Conservation (phyloP, 495 filamentous ascomycete species). For the Jackrogersella minutella region DNA sequence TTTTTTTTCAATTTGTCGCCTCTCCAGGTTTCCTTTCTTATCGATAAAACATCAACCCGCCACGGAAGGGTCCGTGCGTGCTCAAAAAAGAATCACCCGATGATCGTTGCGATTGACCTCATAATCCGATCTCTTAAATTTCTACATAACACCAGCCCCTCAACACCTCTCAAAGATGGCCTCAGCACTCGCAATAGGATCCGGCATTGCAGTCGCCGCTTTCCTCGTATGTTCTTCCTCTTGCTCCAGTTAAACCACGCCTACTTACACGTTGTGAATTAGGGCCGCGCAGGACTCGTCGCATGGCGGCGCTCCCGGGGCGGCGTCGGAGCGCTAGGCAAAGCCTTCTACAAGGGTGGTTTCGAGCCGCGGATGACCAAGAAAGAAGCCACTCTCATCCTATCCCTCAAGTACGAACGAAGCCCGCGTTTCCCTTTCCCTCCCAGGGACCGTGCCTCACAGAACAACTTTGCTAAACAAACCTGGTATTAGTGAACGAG, state of each 20-base stretch:
- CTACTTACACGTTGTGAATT: constrained; percentile 4
- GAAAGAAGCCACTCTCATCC: constrained; percentile 88
- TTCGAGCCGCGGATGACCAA: constrained; percentile 95
- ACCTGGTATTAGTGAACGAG: constrained; percentile 72
- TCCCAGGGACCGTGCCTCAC: not conserved
- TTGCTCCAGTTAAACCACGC: not conserved
- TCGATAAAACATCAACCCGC: constrained; percentile 9
- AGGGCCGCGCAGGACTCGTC: constrained; percentile 92
- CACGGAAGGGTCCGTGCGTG: constrained; percentile 26
- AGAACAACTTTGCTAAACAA: constrained; percentile 8
- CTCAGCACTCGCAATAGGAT: constrained; percentile 75
- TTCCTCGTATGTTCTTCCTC: constrained; percentile 68
- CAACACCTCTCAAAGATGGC: constrained; percentile 64
- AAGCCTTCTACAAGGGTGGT: constrained; percentile 95
- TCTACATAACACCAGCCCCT: constrained; percentile 10
- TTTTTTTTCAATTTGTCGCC: too few relatives aligned
- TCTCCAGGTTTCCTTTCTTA: too few relatives aligned
- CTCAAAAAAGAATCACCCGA: constrained; percentile 3
- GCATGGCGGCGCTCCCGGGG: constrained; percentile 84
- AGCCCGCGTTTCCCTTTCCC: not conserved
- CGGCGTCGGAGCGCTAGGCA: constrained; percentile 78
- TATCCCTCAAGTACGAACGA: constrained; percentile 88
- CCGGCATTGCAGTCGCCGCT: constrained; percentile 77
- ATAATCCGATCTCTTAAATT: not conserved
- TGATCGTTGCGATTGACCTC: constrained; percentile 23